Evolutionary conservation across 352 stramenopile genomes (phyloP), one percentile per base, ranked within the genome.

Genomic region (Globisporangium megalacanthum): DNA sequence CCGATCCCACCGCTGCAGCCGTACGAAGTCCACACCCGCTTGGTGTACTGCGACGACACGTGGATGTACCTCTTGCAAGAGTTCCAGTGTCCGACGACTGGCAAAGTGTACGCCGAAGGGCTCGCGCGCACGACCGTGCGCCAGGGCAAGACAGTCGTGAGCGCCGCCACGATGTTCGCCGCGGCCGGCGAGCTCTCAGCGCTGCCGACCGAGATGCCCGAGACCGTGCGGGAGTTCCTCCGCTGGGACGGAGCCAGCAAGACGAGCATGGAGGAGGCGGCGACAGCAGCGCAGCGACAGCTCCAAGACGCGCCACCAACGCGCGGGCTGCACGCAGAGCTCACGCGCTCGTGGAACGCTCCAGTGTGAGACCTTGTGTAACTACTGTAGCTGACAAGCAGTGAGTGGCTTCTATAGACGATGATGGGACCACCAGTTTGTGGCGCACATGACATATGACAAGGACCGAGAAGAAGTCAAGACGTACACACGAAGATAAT

Each of bases 41-140:
- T 87, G 45, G 62, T 81, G 25, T 75, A 79, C 53, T 78, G 65
- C 60, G 79, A 89, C 55, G 76, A 85, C 29, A 51, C 62, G 31
- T 87, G 76, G 76, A 72, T 83, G 52, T 89, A 84, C 61, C 57
- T 89, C n/a, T 52, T 80, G 45, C 77, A 89, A 19, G 68, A 71
- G 35, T 86, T 87, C 54, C 65, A 82, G 39, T 82, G 79, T 42
- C 75, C 72, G 9, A 63, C 29, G 9, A 81, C 63, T 9, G 73
- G 73, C 41, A 83, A 75, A 49, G 47, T 86, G 19, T 85, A 73
- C 49, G 77, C 77, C 10, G 77, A 88, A 52, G 76, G 73, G 0
- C 61, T 85, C 14, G 71, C 65, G 20, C 75, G 75, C 25, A 69
- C 64, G 20, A 77, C 62, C 7, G 66, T 75, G 49, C 58, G 54